Evolutionary conservation across 257 asterid species (phyloP).

Genomic region (Leonotis leonurus): DNA sequence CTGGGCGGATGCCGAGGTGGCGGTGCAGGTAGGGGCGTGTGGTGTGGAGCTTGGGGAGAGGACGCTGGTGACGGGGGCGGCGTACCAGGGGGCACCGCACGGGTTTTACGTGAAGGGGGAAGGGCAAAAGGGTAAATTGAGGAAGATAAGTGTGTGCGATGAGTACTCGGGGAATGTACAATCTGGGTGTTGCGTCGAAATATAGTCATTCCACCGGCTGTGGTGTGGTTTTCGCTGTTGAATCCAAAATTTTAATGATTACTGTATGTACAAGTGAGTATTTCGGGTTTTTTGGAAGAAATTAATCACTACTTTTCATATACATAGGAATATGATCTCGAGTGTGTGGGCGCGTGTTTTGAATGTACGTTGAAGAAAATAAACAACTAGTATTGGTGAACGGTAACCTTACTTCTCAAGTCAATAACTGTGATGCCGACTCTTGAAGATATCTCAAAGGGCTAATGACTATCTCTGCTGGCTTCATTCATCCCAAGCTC

Average conservation of each 20-base stretch:
- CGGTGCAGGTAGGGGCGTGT: constrained; percentile 51
- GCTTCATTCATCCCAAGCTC: background rate
- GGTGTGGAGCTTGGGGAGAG: constrained; percentile 53
- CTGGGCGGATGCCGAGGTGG: constrained; percentile 57
- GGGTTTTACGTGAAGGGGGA: constrained; percentile 41
- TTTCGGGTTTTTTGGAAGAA: too few relatives aligned
- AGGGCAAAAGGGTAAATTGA: constrained; percentile 49
- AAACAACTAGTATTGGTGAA: too few relatives aligned
- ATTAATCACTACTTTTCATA: too few relatives aligned
- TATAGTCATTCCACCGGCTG: constrained; percentile 19
- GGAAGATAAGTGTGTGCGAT: constrained; percentile 37
- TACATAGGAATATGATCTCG: too few relatives aligned
- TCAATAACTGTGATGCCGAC: too few relatives aligned
- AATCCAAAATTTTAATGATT: too few relatives aligned
- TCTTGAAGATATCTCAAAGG: too few relatives aligned
- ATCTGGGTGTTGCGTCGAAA: constrained; percentile 69
- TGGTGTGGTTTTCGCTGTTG: too few relatives aligned
- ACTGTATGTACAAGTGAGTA: too few relatives aligned
- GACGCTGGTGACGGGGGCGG: constrained; percentile 59
- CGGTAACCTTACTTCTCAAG: too few relatives aligned
- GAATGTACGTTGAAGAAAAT: too few relatives aligned
- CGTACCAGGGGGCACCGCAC: constrained; percentile 70
- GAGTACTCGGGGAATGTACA: constrained; percentile 65
- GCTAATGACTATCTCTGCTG: background rate
- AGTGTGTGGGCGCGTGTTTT: too few relatives aligned